phyloP scores from a whole-genome alignment of 305 asterid genomes.

The Striga hermonthica region DNA sequence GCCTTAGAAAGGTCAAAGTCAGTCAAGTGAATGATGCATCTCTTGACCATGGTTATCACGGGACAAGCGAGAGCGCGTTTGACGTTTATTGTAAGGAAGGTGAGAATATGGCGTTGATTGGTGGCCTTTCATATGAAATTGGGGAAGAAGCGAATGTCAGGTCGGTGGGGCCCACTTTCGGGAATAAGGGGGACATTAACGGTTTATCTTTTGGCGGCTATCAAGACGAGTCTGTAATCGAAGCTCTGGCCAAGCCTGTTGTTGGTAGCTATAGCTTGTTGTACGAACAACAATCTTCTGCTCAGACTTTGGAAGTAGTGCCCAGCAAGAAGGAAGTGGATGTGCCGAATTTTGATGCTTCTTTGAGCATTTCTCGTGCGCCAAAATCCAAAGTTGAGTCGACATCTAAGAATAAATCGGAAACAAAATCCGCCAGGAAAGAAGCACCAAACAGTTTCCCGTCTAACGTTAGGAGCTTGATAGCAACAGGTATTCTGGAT shows the following conservation, averaged over 20 bases:
- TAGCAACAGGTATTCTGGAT: slow-evolving; percentile 91
- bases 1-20: slow-evolving; percentile 62
- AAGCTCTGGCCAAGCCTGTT: slow-evolving; percentile 56
- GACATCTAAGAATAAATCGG: slow-evolving; percentile 50
- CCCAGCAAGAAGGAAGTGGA: slow-evolving; percentile 46
- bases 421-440: slow-evolving; percentile 59
- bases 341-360: slow-evolving; percentile 36
- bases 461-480: slow-evolving; percentile 89
- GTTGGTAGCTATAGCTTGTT: slow-evolving; percentile 56
- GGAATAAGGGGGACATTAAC: slow-evolving; percentile 51
- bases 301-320: slow-evolving; percentile 43
- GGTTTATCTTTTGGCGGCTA: slow-evolving; percentile 60
- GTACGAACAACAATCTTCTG: slow-evolving; percentile 64
- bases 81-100: slow-evolving; percentile 48
- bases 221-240: slow-evolving; percentile 63
- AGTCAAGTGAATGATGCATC: slow-evolving; percentile 57
- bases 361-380: slow-evolving; percentile 37
- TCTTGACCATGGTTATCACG: slow-evolving; percentile 42
- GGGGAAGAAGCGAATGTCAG: slow-evolving; percentile 46
- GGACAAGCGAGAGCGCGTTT: slow-evolving; percentile 49
- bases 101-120: slow-evolving; percentile 47
- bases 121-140: slow-evolving; percentile 41
- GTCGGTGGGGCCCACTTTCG: slow-evolving; percentile 41
- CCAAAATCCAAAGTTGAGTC: slow-evolving; percentile 50
- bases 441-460: slow-evolving; percentile 97